Conservation (phyloP, 768 basidiomycete genomes). For the Hypholoma sublateritium region DNA sequence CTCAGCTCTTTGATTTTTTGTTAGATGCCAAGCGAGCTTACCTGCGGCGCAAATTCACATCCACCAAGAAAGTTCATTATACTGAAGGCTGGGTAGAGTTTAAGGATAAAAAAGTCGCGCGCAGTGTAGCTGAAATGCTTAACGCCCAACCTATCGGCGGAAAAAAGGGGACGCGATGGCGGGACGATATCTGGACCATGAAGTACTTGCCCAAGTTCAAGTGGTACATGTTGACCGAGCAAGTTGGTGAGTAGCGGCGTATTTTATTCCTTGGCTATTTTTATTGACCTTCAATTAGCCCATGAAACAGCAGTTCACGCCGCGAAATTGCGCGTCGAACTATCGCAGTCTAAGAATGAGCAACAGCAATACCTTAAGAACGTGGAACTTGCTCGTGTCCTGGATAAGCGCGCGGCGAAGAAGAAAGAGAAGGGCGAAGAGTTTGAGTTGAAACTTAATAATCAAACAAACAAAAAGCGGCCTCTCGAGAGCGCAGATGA, state of each 20-base stretch:
- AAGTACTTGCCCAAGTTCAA: constrained; percentile 97
- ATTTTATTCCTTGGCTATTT: not conserved
- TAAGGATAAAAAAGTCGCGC: constrained; percentile 88
- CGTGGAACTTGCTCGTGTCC: constrained; percentile 86
- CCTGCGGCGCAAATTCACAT: constrained; percentile 74
- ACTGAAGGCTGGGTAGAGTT: constrained; percentile 99
- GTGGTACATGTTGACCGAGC: constrained; percentile 98
- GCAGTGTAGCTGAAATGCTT: constrained; percentile 90
- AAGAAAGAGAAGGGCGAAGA: constrained; percentile 60
- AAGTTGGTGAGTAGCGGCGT: constrained; percentile 73
- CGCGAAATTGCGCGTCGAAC: constrained; percentile 87
- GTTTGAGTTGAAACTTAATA: constrained; percentile 38
- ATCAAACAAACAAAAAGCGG: constrained; percentile 31
- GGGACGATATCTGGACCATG: constrained; percentile 99
- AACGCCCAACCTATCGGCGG: constrained; percentile 96
- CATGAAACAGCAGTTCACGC: constrained; percentile 89
- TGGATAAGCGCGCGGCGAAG: constrained; percentile 77
- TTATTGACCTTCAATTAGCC: constrained; percentile 44
- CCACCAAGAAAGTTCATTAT: constrained; percentile 84
- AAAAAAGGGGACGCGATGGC: constrained; percentile 86
- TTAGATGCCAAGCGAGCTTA: constrained; percentile 87
- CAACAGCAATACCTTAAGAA: constrained; percentile 92
- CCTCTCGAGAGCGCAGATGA: constrained; percentile 17
- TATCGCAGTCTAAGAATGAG: constrained; percentile 84
- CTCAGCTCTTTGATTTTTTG: not conserved